Evolutionary conservation across 306 rosid species (phyloP).

Genomic region (Fagus crenata): DNA sequence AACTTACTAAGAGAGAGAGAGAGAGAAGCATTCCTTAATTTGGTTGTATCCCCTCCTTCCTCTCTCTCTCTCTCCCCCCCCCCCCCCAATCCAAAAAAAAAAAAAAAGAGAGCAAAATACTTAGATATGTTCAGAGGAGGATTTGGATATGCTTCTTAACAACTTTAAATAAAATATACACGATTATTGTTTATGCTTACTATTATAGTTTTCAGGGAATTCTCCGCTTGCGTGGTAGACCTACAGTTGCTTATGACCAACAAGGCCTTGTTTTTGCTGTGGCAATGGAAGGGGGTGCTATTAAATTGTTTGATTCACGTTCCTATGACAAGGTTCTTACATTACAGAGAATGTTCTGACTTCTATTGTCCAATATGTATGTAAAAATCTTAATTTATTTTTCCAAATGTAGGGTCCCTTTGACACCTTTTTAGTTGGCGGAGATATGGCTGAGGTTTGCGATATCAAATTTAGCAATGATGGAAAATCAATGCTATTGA

Average conservation of each 20-base stretch:
- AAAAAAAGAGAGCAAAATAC: not conserved
- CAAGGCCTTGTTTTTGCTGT: slow-evolving; percentile 99
- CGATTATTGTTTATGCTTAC: slow-evolving; percentile 50
- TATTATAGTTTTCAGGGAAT: slow-evolving; percentile 72
- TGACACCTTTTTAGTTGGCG: slow-evolving; percentile 96
- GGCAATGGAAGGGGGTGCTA: slow-evolving; percentile 99
- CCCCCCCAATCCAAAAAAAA: not conserved
- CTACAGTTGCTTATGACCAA: slow-evolving; percentile 96
- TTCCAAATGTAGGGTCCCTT: slow-evolving; percentile 79
- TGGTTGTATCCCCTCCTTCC: not conserved
- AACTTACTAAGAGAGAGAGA: too few relatives aligned
- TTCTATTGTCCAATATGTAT: slow-evolving; percentile 19
- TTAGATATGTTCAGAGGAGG: too few relatives aligned
- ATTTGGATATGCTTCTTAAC: too few relatives aligned
- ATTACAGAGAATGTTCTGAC: slow-evolving; percentile 26
- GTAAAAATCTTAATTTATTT: slow-evolving; percentile 26
- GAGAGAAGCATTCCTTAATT: not conserved
- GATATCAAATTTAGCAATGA: slow-evolving; percentile 97
- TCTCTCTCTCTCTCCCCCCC: too few relatives aligned
- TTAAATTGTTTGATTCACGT: slow-evolving; percentile 92
- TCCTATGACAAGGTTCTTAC: slow-evolving; percentile 86
- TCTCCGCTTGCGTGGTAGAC: slow-evolving; percentile 86
- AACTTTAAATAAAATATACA: not conserved
- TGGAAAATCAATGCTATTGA: slow-evolving; percentile 95
- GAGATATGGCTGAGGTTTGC: slow-evolving; percentile 94